Evolutionary conservation across 371 early-diverging fungal species (phyloP).

Genomic region (Mortierella sp.): DNA sequence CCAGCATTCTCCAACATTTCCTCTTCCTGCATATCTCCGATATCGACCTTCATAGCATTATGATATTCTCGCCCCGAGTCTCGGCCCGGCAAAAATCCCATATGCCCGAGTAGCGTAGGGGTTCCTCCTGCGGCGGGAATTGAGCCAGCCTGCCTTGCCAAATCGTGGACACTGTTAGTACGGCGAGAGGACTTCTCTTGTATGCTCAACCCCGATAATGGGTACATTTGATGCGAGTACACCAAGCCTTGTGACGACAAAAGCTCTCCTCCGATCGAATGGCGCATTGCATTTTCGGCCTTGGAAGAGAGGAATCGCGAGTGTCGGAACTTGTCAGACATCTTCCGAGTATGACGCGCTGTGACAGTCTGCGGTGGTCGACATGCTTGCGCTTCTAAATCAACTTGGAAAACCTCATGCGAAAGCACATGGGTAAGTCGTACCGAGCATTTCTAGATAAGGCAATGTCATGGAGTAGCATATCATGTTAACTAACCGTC

Average conservation of each 20-base stretch:
- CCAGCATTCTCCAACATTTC: conserved; percentile 34
- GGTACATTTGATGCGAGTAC: conserved; percentile 33
- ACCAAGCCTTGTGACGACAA: conserved; percentile 28
- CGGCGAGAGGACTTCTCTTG: conserved; percentile 38
- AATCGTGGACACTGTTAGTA: conserved; percentile 50
- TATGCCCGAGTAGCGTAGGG: conserved; percentile 28
- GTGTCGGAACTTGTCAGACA: conserved; percentile 49
- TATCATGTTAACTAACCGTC: not conserved
- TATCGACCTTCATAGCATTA: conserved; percentile 22
- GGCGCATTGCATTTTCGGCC: conserved; percentile 42
- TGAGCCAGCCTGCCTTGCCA: conserved; percentile 21
- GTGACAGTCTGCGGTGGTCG: conserved; percentile 13
- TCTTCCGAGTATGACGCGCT: conserved; percentile 35
- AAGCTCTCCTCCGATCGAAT: conserved; percentile 49
- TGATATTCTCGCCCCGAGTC: conserved; percentile 31
- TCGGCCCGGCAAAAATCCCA: conserved; percentile 34
- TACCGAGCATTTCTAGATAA: conserved; percentile 31
- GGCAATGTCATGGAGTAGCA: not conserved
- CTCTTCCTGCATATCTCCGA: conserved; percentile 48
- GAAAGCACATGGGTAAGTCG: conserved; percentile 34
- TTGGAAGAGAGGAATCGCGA: conserved; percentile 32
- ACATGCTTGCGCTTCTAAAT: conserved; percentile 25
- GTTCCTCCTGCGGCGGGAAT: conserved; percentile 17
- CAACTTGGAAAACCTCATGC: conserved; percentile 44
- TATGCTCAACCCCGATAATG: not conserved